Evolutionary conservation across 1,139 yeast genomes (phyloP), one percentile per base, ranked within the genome.

Genomic region (Lodderomyces jiufengensis): DNA sequence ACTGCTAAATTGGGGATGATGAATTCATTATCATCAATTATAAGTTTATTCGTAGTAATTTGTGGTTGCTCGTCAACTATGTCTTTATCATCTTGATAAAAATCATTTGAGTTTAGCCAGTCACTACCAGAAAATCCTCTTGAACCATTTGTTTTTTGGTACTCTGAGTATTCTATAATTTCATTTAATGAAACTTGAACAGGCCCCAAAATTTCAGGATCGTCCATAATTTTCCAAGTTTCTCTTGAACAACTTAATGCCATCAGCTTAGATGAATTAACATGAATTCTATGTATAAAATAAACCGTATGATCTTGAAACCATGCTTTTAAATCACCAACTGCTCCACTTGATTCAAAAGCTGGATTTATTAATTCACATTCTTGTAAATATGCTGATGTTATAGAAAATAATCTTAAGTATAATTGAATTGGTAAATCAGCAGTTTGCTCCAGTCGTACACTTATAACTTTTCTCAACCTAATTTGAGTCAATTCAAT

Each of bases 351-450:
- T 2, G 78, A 71, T 11, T 76, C 72, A 29, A 78, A 73, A 21
- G 80, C 80, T 0, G 96, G 97, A 31, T 87, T 80, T 6, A 90
- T 77, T 10, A 80, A 69, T 55, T 92, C 98, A 56, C 96, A 86
- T 53, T 87, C 95, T 34, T 78, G 77, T 26, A 88, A 65, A 52
- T 88, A 90, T 16, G 82, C 70, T 1, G 81, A 75, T 34, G 81
- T 77, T 14, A 85, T 64, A 3, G 84, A 70, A 56, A 81, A 86
- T 34, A 87, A 72, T 39, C 78, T 66, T 37, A 85, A 55, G 55
- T 88, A 87, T 44, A 69, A 72, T 7, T 72, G 64, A 28, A 69
- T 61, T 2, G 80, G 58, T 24, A 82, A 57, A 30, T 70, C 75
- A 0, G 86, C 76, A 10, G 79, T 79, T 44, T 84, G 78, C 34